Conservation (phyloP, 305 asterid species). For the Fraxinus dipetala region DNA sequence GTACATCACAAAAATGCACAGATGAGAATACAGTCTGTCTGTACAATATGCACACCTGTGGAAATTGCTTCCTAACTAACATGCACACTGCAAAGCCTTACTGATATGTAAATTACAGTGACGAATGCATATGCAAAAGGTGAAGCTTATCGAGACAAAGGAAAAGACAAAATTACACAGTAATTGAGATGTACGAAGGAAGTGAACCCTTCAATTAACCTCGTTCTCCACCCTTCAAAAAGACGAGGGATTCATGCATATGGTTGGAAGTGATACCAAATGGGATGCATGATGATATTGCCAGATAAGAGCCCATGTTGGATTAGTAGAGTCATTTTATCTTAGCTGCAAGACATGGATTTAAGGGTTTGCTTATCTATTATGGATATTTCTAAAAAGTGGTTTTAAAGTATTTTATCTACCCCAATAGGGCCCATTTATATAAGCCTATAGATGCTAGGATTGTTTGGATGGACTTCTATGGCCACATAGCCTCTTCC, state of each 20-base stretch:
- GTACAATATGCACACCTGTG: not conserved
- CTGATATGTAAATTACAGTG: not conserved
- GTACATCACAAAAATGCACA: conserved; percentile 9
- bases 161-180: not conserved
- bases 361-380: not conserved
- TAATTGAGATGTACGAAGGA: not conserved
- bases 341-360: not conserved
- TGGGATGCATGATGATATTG: not conserved
- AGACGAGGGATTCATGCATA: not conserved
- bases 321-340: not conserved
- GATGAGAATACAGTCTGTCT: not conserved
- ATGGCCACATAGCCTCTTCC: not conserved
- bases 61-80: not conserved
- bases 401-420: not conserved
- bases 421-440: not conserved
- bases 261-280: not conserved
- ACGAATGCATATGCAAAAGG: not conserved
- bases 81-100: not conserved
- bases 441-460: not conserved
- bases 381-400: not conserved
- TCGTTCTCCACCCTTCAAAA: not conserved
- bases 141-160: not conserved
- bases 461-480: not conserved
- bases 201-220: not conserved
- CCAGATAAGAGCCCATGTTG: not conserved